A percentile compares a stretch with the other conserved stretches of the same genome.
phyloP scores from a whole-genome alignment of 2,329 filamentous ascomycete species.

The Aspergillus quadricinctus region DNA sequence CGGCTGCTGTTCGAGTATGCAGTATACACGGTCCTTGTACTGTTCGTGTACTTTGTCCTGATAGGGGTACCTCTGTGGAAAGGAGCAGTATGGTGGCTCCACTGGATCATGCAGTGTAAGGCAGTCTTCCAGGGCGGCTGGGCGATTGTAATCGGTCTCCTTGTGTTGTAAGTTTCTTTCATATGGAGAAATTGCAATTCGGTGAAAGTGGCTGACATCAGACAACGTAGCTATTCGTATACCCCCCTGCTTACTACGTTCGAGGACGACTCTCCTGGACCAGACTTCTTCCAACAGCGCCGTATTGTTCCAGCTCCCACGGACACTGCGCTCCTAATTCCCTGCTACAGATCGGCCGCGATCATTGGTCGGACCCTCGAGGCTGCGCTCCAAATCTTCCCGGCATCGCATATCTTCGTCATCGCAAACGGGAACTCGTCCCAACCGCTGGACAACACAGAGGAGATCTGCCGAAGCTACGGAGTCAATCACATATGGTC shows the following conservation, averaged over 20 bases:
- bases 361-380: slow-evolving; percentile 42
- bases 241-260: slow-evolving; percentile 29
- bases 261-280: slow-evolving; percentile 27
- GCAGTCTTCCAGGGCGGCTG: slow-evolving; percentile 40
- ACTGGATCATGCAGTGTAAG: slow-evolving; percentile 38
- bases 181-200: background rate
- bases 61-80: slow-evolving; percentile 46
- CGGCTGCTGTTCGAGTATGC: slow-evolving; percentile 37
- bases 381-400: slow-evolving; percentile 46
- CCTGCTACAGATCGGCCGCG: slow-evolving; percentile 45
- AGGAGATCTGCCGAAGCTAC: slow-evolving; percentile 41
- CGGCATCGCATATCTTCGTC: slow-evolving; percentile 43
- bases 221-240: slow-evolving; percentile 23
- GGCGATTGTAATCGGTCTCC: slow-evolving; percentile 38
- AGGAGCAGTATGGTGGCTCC: slow-evolving; percentile 43
- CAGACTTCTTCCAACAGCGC: slow-evolving; percentile 10
- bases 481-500: slow-evolving; percentile 49
- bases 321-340: slow-evolving; percentile 44
- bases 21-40: slow-evolving; percentile 33
- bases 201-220: background rate
- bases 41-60: slow-evolving; percentile 45
- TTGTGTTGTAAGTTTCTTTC: slow-evolving; percentile 27
- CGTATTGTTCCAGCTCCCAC: slow-evolving; percentile 19
- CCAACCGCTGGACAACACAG: slow-evolving; percentile 46
- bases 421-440: slow-evolving; percentile 48